phyloP scores from a whole-genome alignment of 441 rosid genomes.

The Codiaeum variegatum region DNA sequence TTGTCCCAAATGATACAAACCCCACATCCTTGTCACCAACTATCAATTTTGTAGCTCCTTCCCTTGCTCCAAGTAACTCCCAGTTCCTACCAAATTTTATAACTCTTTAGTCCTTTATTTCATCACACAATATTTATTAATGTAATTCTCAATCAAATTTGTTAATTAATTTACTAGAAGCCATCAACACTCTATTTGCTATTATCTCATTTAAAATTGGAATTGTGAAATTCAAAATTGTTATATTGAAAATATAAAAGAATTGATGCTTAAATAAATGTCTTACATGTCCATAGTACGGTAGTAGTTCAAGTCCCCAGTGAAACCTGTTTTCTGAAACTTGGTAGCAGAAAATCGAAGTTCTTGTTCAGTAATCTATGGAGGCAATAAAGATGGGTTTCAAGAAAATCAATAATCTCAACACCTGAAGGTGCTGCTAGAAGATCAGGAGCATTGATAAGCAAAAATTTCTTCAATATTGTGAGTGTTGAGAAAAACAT shows the following conservation, averaged over 20 bases:
- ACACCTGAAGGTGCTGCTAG: slow-evolving; percentile 26
- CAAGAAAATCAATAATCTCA: slow-evolving; percentile 33
- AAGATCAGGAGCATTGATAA: slow-evolving; percentile 25
- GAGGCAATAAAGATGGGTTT: slow-evolving; percentile 25
- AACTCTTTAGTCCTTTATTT: background rate
- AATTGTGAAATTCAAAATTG: too few relatives aligned
- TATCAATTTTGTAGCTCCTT: slow-evolving; percentile 37
- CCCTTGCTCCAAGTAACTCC: slow-evolving; percentile 45
- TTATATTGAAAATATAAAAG: too few relatives aligned
- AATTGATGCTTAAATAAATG: too few relatives aligned
- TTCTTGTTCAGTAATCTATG: slow-evolving; percentile 28
- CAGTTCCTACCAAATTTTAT: slow-evolving; percentile 33
- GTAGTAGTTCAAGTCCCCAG: slow-evolving; percentile 30
- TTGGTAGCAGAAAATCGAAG: slow-evolving; percentile 23
- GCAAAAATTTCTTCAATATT: slow-evolving; percentile 26
- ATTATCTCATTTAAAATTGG: too few relatives aligned
- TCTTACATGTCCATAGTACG: slow-evolving; percentile 25
- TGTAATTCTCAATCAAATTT: background rate
- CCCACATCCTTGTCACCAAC: slow-evolving; percentile 40
- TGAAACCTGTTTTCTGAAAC: slow-evolving; percentile 30
- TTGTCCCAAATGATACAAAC: slow-evolving; percentile 25
- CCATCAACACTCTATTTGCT: too few relatives aligned
- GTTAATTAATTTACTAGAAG: background rate
- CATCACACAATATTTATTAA: background rate
- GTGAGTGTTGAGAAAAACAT: slow-evolving; percentile 15